phyloP scores from a whole-genome alignment of 495 filamentous ascomycete genomes.

The Cercophora samala region DNA sequence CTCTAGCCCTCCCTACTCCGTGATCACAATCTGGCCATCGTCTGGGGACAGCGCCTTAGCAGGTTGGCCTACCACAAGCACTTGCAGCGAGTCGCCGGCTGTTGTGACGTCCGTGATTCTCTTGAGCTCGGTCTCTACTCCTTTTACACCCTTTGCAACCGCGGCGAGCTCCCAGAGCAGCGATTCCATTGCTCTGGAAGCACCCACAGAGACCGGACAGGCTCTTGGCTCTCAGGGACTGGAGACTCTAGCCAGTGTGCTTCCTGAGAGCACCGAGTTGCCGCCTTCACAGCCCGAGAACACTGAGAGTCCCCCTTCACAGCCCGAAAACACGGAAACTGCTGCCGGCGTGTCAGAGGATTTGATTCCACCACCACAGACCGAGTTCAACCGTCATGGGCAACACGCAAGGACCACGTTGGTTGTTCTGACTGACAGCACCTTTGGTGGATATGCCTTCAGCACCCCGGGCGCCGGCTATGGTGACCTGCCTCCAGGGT shows the following conservation, averaged over 20 bases:
- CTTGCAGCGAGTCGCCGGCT: background rate
- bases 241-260: background rate
- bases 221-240: background rate
- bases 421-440: background rate
- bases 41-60: conserved; percentile 6
- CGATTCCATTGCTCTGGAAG: background rate
- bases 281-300: background rate
- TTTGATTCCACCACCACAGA: conserved; percentile 19
- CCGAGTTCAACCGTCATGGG: conserved; percentile 21
- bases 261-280: conserved; percentile 4
- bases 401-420: background rate
- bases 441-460: conserved; percentile 19
- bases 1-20: conserved; percentile 8
- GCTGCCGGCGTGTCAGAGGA: background rate
- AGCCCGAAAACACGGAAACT: background rate
- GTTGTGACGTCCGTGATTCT: background rate
- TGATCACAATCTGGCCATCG: conserved; percentile 23
- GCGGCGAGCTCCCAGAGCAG: background rate
- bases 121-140: background rate
- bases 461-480: conserved; percentile 16
- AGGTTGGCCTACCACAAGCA: background rate
- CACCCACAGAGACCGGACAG: background rate
- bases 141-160: background rate
- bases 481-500: conserved; percentile 13
- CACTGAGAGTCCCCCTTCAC: background rate